These are phyloP conservation scores for Colletotrichum tofieldiae DNA, from an alignment of 2,329 filamentous ascomycete species.

Conservation along the genomic window DNA sequence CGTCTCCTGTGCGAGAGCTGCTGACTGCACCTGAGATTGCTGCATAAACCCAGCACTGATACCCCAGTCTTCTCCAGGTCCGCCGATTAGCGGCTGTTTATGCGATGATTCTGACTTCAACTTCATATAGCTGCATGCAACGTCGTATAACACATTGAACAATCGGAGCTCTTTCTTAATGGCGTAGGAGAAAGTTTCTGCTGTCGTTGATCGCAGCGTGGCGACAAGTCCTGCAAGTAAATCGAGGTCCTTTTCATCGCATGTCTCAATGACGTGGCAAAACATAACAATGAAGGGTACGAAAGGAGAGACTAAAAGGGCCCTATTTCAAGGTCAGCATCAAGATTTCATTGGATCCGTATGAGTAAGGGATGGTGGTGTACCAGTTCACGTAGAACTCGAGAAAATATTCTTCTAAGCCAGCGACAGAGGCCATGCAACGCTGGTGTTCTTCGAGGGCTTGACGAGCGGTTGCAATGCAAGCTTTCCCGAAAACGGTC, in stretches of 20 bases:
- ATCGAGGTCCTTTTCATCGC: slow-evolving; percentile 59
- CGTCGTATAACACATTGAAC: too few species aligned
- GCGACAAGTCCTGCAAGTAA: slow-evolving; percentile 44
- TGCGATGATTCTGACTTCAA: slow-evolving; percentile 27
- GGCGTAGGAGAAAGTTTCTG: not conserved
- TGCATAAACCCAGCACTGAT: not conserved
- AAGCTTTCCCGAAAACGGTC: slow-evolving; percentile 45
- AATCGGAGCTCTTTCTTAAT: too few species aligned
- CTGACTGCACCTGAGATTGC: not conserved
- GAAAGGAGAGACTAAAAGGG: slow-evolving; percentile 45
- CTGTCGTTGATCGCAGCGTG: slow-evolving; percentile 31
- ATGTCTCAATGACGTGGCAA: slow-evolving; percentile 53
- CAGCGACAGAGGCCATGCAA: slow-evolving; percentile 38
- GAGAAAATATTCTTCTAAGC: slow-evolving; percentile 8
- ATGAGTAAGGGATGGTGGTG: not conserved
- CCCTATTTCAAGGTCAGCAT: slow-evolving; percentile 23
- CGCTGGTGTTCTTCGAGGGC: slow-evolving; percentile 44
- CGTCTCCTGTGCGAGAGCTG: not conserved
- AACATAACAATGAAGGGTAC: slow-evolving; percentile 49
- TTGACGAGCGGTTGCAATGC: slow-evolving; percentile 45
- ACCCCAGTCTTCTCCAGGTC: not conserved
- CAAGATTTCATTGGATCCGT: not conserved
- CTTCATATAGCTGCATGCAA: slow-evolving; percentile 4
- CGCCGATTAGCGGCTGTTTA: not conserved
- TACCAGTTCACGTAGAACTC: not conserved